Base-by-base conservation (phyloP, 805 yeast species). In the Brettanomyces nanus region DNA sequence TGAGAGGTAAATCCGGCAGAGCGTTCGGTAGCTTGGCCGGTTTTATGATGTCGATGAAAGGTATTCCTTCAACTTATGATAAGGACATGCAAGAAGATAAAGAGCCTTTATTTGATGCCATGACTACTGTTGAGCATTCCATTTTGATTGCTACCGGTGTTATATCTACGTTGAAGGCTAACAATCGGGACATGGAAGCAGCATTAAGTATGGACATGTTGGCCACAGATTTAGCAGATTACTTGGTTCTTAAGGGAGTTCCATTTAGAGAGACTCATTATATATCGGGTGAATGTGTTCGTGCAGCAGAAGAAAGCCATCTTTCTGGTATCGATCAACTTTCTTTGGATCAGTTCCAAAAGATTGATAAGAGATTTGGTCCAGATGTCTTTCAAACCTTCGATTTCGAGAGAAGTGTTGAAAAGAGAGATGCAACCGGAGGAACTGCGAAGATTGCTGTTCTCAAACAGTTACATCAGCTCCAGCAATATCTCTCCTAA, bases 241-340 rank as follows among this genome's bases (percentile, higher is more conserved):
- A 92, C 61, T 71, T 92, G 47, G 99, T 92, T 36, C 81, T 96
- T 67, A 89, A 82, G 62, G 98, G 98, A 43, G 98, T 92, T 48
- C 98, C 98, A 40, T 92, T 92, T 68, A 85, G 99, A 69, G 97
- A 92, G 65, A 92, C 98, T 1, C 99, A 92, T 66, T 97, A 92
- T 62, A 92, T 92, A 44, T 86, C 97, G 5, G 99, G 99, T 40
- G 95, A 87, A 62, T 92, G 97, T 66, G 99, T 92, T 33, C 78
- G 95, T 45, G 61, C 65, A 32, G 96, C 97, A 5, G 99, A 92
- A 66, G 89, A 75, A 43, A 62, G 69, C 43, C 73, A 72, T 17
- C 65, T 85, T 31, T 65, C 80, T 6, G 97, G 97, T 37, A 92
- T 92, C 58, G 97, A 92, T 61, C 66, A 87, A 59, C 69, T 92